Evolutionary conservation across 108 stramenopile genomes (phyloP).

Genomic region (Pseudonitzschia delicatissima): DNA sequence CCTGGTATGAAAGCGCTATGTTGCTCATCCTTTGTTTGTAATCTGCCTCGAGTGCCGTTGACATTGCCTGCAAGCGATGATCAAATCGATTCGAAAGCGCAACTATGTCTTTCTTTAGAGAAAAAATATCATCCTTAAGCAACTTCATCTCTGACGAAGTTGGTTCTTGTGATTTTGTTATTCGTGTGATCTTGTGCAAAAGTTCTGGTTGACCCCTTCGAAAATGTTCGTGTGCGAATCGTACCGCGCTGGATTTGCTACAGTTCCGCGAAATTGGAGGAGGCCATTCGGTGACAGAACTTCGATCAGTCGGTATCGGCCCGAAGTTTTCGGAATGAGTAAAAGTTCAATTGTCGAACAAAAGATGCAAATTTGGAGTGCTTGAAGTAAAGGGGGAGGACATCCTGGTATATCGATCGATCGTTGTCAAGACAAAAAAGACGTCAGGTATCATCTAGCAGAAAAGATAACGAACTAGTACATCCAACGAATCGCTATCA

Average conservation of each 20-base stretch:
- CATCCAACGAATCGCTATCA: neutral
- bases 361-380: constrained; percentile 84
- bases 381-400: constrained; percentile 86
- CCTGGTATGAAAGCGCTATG: constrained; percentile 18
- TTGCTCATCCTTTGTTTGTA: constrained; percentile 27
- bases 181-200: constrained; percentile 22
- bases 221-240: constrained; percentile 27
- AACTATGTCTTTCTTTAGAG: constrained; percentile 1
- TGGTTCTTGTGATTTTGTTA: constrained; percentile 28
- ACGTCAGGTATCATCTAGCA: too few relatives aligned
- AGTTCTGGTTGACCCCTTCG: constrained; percentile 23
- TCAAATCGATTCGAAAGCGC: constrained; percentile 19
- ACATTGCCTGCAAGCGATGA: constrained; percentile 10
- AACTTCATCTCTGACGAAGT: constrained; percentile 18
- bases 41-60: constrained; percentile 19
- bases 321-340: constrained; percentile 34
- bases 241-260: constrained; percentile 8
- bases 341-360: constrained; percentile 45
- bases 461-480: neutral
- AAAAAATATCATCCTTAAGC: constrained; percentile 19
- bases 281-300: neutral
- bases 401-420: too few relatives aligned
- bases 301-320: constrained; percentile 1
- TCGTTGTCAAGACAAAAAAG: neutral
- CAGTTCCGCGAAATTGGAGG: neutral